Conservation (phyloP, 2,329 filamentous ascomycete species). For the Fusarium sp. region DNA sequence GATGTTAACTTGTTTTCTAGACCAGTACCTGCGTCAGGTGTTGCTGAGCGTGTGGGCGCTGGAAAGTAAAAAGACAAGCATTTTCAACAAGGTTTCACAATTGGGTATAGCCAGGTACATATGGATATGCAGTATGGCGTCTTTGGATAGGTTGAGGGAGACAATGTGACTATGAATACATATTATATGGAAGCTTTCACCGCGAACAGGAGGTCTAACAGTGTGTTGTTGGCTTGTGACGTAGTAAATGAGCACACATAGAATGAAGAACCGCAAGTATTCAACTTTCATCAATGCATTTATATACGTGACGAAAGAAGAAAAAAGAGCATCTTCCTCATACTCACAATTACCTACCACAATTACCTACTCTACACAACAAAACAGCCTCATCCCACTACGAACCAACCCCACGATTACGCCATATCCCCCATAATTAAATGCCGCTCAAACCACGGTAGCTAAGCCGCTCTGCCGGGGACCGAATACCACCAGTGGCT, state of each 20-base stretch:
- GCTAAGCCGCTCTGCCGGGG: constrained; percentile 33
- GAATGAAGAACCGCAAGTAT: neutral
- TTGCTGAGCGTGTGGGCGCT: neutral
- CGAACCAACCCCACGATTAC: constrained; percentile 34
- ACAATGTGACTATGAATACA: constrained; percentile 36
- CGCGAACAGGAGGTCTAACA: neutral
- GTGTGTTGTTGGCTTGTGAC: neutral
- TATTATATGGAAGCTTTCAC: neutral
- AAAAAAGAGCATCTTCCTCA: neutral
- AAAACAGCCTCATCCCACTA: constrained; percentile 12
- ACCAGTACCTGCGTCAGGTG: neutral
- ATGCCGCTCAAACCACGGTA: constrained; percentile 25
- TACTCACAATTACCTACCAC: neutral
- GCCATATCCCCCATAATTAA: constrained; percentile 23
- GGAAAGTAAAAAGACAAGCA: constrained; percentile 14
- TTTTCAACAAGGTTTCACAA: constrained; percentile 1
- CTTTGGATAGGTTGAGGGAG: constrained; percentile 15
- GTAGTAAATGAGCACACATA: no score
- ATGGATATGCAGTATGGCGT: constrained; percentile 28
- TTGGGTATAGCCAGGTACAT: neutral
- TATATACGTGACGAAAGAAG: neutral
- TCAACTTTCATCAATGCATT: neutral
- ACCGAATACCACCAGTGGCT: constrained; percentile 3
- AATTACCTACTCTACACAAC: neutral
- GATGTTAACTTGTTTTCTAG: constrained; percentile 3